A percentile compares a stretch with the other conserved stretches of the same genome.
Conservation (phyloP, 352 stramenopile genomes). For the Pythium brassicae region DNA sequence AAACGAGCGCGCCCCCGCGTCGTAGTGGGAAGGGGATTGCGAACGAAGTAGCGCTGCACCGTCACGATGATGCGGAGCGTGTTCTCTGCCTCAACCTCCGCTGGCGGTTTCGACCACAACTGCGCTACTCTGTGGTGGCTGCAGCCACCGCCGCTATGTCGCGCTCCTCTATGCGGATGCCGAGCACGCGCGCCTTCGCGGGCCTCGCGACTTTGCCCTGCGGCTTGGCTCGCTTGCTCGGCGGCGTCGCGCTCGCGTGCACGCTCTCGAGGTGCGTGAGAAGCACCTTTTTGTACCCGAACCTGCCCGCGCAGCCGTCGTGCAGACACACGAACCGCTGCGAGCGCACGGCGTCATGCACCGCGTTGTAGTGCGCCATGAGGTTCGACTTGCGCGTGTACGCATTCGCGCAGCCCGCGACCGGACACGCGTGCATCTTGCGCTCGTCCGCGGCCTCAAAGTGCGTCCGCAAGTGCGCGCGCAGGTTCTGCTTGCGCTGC, state of each 20-base stretch:
- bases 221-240: conserved; percentile 23
- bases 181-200: conserved; percentile 29
- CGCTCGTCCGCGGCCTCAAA: conserved; percentile 59
- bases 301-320: conserved; percentile 49
- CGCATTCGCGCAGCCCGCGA: conserved; percentile 46
- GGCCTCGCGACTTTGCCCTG: conserved; percentile 23
- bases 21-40: too few relatives aligned
- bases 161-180: neutral
- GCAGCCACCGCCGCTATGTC: too few relatives aligned
- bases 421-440: conserved; percentile 57
- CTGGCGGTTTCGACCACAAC: too few relatives aligned
- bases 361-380: conserved; percentile 71
- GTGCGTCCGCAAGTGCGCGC: conserved; percentile 54
- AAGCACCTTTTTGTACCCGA: conserved; percentile 76
- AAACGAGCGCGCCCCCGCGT: neutral
- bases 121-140: too few relatives aligned
- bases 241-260: conserved; percentile 35
- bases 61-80: too few relatives aligned
- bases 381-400: conserved; percentile 75
- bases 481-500: conserved; percentile 46
- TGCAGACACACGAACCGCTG: conserved; percentile 60
- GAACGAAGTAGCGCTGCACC: too few relatives aligned
- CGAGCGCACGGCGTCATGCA: conserved; percentile 55
- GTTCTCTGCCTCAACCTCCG: too few relatives aligned
- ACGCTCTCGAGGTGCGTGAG: conserved; percentile 56